Base-by-base conservation (phyloP, 1,284 basidiomycete genomes). In the Cutaneotrichosporon sp. region DNA sequence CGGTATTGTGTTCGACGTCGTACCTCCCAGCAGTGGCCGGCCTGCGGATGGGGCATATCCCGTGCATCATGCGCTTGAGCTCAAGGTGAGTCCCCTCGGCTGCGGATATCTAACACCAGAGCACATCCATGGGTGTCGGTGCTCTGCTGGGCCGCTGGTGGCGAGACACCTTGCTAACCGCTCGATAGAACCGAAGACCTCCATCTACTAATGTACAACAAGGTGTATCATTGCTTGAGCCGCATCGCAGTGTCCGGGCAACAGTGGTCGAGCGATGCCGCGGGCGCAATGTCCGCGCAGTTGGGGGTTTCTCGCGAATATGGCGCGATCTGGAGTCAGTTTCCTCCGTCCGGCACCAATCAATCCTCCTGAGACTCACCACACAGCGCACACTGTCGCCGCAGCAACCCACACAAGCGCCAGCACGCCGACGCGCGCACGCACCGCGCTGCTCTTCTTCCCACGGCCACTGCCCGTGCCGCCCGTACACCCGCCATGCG, bases 1-100 rank as follows among this genome's bases (percentile, higher is more conserved):
- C 34, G 56, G 56, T 0, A 50, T 57, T 13, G 45, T 46, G 22
- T 47, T 56, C 29, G 55, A 56, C 31, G 20, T 25, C 20, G 16
- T 56, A 3, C 45, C 45, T 18, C 52, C 13, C 18, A 33, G 8
- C n/a, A 53, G 11, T n/a, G 7, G 38, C 18, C 38, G 29, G 20
- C 6, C 43, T 11, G 27, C 38, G 25, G 38, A 29, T 18, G 42
- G 18, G n/a, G 38, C 18, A 4, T 42, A n/a, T 18, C 38, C 38
- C 7, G 38, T 42, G 2, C 38, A 42, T 8, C 22, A 29, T 24
- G 22, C 16, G 20, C 55, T 56, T 2, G 55, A 56, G 45, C 55
- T 56, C 45, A 56, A 56, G 45, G 55, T 56, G 31, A 13, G 54
- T 31, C 9, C 2, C 8, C 2, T 16, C 11, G 16, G 2, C 13